These are phyloP conservation scores for Parascedosporium putredinis DNA, from an alignment of 2,329 filamentous ascomycete genomes.

Conservation along the genomic window DNA sequence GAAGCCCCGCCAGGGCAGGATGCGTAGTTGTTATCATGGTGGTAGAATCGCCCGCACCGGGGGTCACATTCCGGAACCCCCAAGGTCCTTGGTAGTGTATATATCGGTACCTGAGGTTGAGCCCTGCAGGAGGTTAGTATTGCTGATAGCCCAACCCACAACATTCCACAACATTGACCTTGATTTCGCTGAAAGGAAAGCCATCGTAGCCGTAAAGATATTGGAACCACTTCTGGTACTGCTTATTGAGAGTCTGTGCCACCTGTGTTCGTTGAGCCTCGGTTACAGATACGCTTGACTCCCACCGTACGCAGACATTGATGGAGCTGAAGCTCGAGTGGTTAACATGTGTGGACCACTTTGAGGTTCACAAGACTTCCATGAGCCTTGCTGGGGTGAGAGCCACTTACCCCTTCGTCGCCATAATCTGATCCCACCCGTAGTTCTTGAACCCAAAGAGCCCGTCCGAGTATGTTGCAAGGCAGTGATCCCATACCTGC, in stretches of 20 bases:
- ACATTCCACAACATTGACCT: slow-evolving; percentile 28
- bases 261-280: slow-evolving; percentile 27
- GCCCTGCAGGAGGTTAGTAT: slow-evolving; percentile 26
- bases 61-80: slow-evolving; percentile 31
- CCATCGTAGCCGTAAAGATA: slow-evolving; percentile 31
- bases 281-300: slow-evolving; percentile 24
- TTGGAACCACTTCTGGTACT: slow-evolving; percentile 30
- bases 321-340: slow-evolving; percentile 16
- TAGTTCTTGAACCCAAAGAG: slow-evolving; percentile 21
- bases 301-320: slow-evolving; percentile 34
- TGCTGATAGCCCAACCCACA: slow-evolving; percentile 31
- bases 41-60: slow-evolving; percentile 32
- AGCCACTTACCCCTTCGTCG: slow-evolving; percentile 17
- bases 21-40: slow-evolving; percentile 30
- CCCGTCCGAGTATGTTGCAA: slow-evolving; percentile 17
- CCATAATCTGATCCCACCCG: slow-evolving; percentile 23
- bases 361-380: too few relatives aligned
- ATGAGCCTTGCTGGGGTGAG: background rate
- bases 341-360: too few relatives aligned
- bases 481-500: slow-evolving; percentile 21
- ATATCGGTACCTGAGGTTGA: slow-evolving; percentile 25
- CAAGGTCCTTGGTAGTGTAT: slow-evolving; percentile 29
- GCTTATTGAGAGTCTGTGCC: slow-evolving; percentile 21
- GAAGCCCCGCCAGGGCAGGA: slow-evolving; percentile 26
- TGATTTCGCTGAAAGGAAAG: slow-evolving; percentile 29